Evolutionary conservation across 2,329 filamentous ascomycete genomes (phyloP), one percentile per base, ranked within the genome.

Genomic region (Aspergillus oerlinghausenensis): DNA sequence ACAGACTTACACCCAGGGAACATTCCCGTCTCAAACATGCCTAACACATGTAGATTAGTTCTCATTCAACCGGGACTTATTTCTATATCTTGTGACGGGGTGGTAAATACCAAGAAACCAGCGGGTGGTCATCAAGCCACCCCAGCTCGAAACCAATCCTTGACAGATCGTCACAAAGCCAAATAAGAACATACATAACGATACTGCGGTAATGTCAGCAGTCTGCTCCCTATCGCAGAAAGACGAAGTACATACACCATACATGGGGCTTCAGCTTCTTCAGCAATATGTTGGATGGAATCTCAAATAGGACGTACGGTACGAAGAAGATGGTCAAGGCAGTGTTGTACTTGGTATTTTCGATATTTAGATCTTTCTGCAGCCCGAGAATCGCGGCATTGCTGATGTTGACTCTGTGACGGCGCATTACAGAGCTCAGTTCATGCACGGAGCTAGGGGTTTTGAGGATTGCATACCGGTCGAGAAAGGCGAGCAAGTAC

Each of bases 161-260:
- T 95, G 90, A 64, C 85, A 82, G 40, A 89, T 79, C 21, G 88
- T 90, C 48, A 87, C 83, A 23, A 95, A 77, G 9, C 90, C 89
- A 64, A 96, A 97, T 56, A 84, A 76, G 62, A 93, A 88, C 88
- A 96, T 96, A 77, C 92, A 96, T 52, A 84, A 70, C 3, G 88
- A 86, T 25, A 96, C 76, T 79, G 55, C 4, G 50, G 50, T 9
- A 10, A 10, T 50, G 9, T 43, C 26, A 54, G 52, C 25, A 51
- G 47, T 47, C 42, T 55, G 32, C 35, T 23, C 32, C 7, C 28
- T 19, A 23, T 26, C 25, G 17, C n/a, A 17, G 32, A 9, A 29
- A 21, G 32, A 42, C 17, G 11, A 38, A 53, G 6, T 32, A 70
- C 75, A 53, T 70, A 78, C 76, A 79, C 89, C 87, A 91, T 50